These are phyloP conservation scores for Adenanthera pavonina DNA, from an alignment of 306 rosid genomes.

Conservation along the genomic window DNA sequence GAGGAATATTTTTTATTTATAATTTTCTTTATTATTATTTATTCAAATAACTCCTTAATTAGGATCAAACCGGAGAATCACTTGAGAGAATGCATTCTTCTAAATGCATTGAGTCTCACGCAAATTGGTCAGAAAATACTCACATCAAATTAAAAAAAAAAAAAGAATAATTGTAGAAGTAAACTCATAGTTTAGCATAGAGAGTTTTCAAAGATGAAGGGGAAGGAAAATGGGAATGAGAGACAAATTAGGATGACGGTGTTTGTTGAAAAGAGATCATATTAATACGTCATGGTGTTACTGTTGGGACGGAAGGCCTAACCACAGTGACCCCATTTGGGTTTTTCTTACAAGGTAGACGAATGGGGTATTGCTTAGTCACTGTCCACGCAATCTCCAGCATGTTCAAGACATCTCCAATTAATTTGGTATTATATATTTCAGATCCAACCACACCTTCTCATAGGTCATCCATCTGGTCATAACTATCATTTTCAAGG, in stretches of 20 bases:
- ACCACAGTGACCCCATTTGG: neutral
- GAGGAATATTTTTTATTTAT: too few species aligned
- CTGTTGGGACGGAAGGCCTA: slow-evolving; percentile 38
- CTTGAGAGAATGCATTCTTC: too few species aligned
- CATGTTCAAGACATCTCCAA: neutral
- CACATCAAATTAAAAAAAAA: too few species aligned
- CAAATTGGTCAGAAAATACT: too few species aligned
- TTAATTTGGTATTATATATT: neutral
- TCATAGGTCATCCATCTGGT: neutral
- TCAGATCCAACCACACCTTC: neutral
- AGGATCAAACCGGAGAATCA: too few species aligned
- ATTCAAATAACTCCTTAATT: too few species aligned
- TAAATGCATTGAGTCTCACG: too few species aligned
- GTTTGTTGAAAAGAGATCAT: neutral
- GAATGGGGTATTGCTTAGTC: neutral
- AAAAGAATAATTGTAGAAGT: too few species aligned
- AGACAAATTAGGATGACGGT: slow-evolving; percentile 8
- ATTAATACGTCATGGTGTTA: slow-evolving; percentile 14
- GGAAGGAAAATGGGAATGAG: neutral
- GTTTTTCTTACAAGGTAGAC: neutral
- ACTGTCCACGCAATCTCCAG: neutral
- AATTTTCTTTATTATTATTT: too few species aligned
- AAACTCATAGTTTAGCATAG: too few species aligned
- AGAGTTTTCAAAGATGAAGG: slow-evolving; percentile 6
- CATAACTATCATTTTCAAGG: neutral